These are phyloP conservation scores for Pseudogymnoascus sp. DNA, from an alignment of 2,329 filamentous ascomycete genomes.

Conservation along the genomic window DNA sequence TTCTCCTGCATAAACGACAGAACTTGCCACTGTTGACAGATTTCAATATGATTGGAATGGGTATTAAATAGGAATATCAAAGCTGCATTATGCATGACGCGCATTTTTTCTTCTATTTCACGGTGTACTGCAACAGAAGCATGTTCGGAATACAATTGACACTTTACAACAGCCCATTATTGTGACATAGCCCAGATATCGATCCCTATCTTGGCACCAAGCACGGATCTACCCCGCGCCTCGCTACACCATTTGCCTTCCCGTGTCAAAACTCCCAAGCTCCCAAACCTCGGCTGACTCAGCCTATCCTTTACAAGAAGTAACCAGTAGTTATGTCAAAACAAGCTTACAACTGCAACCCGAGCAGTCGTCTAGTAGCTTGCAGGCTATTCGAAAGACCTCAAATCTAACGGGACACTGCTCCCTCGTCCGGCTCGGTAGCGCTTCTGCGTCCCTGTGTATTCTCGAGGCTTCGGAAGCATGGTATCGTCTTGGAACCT, in stretches of 20 bases:
- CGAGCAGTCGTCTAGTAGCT: neutral
- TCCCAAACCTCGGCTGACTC: conserved; percentile 3
- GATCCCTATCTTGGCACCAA: conserved; percentile 7
- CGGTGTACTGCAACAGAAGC: neutral
- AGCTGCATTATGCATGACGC: neutral
- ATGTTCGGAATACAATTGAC: neutral
- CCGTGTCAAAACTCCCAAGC: neutral
- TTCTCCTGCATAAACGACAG: conserved; percentile 1
- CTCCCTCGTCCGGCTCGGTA: conserved; percentile 90
- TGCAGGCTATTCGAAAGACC: conserved; percentile 31
- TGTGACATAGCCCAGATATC: conserved; percentile 2
- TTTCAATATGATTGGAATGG: neutral
- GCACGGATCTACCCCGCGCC: conserved; percentile 8
- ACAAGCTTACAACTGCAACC: conserved; percentile 5
- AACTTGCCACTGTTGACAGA: neutral
- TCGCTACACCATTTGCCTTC: conserved; percentile 1
- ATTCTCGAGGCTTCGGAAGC: conserved; percentile 79
- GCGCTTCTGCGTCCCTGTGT: conserved; percentile 63
- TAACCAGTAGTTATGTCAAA: conserved; percentile 9
- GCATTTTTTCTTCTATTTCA: neutral
- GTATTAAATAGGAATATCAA: neutral
- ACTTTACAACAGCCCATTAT: neutral
- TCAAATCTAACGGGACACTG: conserved; percentile 85
- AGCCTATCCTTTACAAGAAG: conserved; percentile 3
- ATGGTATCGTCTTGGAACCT: conserved; percentile 76